A percentile compares a stretch with the other conserved stretches of the same genome.
These are phyloP conservation scores for Tuber microsphaerosporum DNA, from an alignment of 495 filamentous ascomycete species.

Conservation along the genomic window DNA sequence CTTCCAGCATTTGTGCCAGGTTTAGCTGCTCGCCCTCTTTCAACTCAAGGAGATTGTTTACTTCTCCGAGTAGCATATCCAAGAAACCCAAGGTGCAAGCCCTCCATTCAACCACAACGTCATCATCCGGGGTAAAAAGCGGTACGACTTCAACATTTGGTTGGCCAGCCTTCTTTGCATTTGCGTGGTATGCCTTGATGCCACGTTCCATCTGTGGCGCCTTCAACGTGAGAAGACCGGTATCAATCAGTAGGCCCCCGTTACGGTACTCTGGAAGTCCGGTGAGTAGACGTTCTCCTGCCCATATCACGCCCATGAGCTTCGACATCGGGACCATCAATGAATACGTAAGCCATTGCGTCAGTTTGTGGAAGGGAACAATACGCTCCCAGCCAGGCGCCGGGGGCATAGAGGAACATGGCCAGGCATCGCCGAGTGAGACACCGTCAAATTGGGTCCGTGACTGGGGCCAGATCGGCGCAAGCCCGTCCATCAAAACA, in stretches of 20 bases:
- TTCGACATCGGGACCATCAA: constrained; percentile 80
- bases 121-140: constrained; percentile 68
- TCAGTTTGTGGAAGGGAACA: constrained; percentile 88
- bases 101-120: constrained; percentile 84
- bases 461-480: constrained; percentile 80
- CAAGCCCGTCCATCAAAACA: constrained; percentile 78
- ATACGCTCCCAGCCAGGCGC: constrained; percentile 79
- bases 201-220: constrained; percentile 57
- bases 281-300: constrained; percentile 68
- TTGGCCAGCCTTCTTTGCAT: constrained; percentile 67
- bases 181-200: constrained; percentile 61
- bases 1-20: constrained; percentile 74
- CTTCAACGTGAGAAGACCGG: constrained; percentile 73
- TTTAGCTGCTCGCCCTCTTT: constrained; percentile 55
- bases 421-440: constrained; percentile 91
- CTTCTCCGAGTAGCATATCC: constrained; percentile 64
- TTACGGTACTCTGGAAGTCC: constrained; percentile 85
- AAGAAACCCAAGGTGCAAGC: constrained; percentile 76
- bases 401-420: constrained; percentile 73
- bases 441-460: constrained; percentile 83
- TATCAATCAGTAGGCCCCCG: constrained; percentile 75
- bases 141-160: constrained; percentile 65
- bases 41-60: constrained; percentile 55
- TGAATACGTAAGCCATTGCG: constrained; percentile 84
- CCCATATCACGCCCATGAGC: constrained; percentile 67